These are phyloP conservation scores for Aspergillus kassunensis DNA, from an alignment of 495 filamentous ascomycete species.

Conservation along the genomic window DNA sequence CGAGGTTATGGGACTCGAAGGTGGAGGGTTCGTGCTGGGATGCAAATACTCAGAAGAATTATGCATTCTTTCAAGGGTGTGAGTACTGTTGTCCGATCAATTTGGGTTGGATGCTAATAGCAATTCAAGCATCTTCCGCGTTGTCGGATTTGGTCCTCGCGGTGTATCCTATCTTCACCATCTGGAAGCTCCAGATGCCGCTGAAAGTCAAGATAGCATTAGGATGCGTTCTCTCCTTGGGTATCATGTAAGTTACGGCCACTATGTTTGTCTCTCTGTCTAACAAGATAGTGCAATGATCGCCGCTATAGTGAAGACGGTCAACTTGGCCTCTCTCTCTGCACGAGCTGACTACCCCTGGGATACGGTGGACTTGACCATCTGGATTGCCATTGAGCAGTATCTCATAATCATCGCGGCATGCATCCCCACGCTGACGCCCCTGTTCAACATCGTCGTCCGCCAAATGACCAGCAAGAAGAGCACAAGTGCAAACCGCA, in stretches of 20 bases:
- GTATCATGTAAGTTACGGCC: too few relatives aligned
- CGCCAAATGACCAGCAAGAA: too few relatives aligned
- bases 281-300: too few relatives aligned
- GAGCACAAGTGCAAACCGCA: neutral
- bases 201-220: constrained; percentile 12
- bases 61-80: constrained; percentile 15
- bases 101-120: neutral
- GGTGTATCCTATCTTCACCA: constrained; percentile 10
- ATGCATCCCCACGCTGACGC: too few relatives aligned
- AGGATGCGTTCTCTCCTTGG: constrained; percentile 10
- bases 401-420: too few relatives aligned
- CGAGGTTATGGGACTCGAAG: constrained; percentile 1
- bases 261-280: too few relatives aligned
- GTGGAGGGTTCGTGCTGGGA: constrained; percentile 5
- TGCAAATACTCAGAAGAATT: constrained; percentile 8
- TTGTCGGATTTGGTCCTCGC: constrained; percentile 10
- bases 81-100: neutral
- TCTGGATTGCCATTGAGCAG: too few relatives aligned
- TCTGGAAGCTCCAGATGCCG: constrained; percentile 9
- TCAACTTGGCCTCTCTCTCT: too few relatives aligned
- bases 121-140: constrained; percentile 4
- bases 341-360: too few relatives aligned
- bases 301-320: too few relatives aligned
- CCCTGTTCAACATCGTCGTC: too few relatives aligned
- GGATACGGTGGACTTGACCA: too few relatives aligned